Evolutionary conservation across 2,329 filamentous ascomycete species (phyloP).

Genomic region (Cryphonectria parasitica): DNA sequence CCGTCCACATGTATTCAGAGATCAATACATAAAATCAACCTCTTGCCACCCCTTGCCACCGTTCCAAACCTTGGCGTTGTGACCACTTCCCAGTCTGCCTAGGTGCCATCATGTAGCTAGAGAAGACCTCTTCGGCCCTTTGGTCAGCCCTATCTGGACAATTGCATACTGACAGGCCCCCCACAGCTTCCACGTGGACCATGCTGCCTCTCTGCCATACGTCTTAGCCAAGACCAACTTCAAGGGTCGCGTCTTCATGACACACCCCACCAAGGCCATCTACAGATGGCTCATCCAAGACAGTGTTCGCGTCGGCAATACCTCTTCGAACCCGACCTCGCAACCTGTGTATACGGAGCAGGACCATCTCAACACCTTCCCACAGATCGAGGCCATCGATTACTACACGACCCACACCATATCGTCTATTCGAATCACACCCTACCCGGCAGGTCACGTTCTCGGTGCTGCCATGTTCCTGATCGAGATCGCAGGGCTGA

Average conservation of each 20-base stretch:
- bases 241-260: constrained; percentile 96
- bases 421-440: constrained; percentile 93
- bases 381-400: constrained; percentile 94
- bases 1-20: constrained; percentile 33
- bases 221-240: constrained; percentile 98
- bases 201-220: constrained; percentile 97
- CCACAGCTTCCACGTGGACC: constrained; percentile 91
- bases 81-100: constrained; percentile 20
- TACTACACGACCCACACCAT: constrained; percentile 98
- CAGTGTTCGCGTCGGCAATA: constrained; percentile 85
- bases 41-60: constrained; percentile 28
- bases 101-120: constrained; percentile 25
- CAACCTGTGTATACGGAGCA: constrained; percentile 92
- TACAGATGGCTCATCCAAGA: constrained; percentile 99
- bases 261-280: constrained; percentile 97
- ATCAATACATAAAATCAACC: constrained; percentile 35
- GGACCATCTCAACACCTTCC: constrained; percentile 91
- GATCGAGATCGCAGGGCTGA: constrained; percentile 94
- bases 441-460: constrained; percentile 97
- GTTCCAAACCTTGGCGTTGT: constrained; percentile 26
- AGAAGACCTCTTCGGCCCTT: background rate
- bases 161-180: constrained; percentile 31
- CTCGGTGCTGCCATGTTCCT: constrained; percentile 98
- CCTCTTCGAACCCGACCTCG: constrained; percentile 64
- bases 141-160: background rate